Evolutionary conservation across 2,329 filamentous ascomycete species (phyloP), one percentile per base, ranked within the genome.

Genomic region (Fragosphaeria purpurea): DNA sequence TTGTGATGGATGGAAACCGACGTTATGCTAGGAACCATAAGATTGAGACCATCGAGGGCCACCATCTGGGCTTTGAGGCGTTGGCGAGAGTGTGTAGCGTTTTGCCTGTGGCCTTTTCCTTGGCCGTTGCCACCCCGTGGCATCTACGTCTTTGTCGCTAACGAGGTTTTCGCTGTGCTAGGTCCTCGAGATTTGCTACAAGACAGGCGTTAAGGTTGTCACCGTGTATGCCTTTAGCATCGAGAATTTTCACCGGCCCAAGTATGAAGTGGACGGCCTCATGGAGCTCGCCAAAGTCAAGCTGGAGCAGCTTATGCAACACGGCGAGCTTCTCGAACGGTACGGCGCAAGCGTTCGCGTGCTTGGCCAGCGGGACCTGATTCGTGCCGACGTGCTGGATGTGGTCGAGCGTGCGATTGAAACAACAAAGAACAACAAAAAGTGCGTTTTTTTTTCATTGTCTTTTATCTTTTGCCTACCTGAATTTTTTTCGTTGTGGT

Each of bases 201-300:
- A 95, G 65, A 89, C 86, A 53, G 93, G 93, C 50, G 91, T 98
- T 56, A 91, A 93, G 66, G 88, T 95, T 7, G 91, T 98, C 40
- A 97, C 93, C 4, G 89, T 98, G 56, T 98, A 97, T 66, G 93
- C 93, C 12, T 98, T 98, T 70, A 95, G 88, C 63, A 96, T 98
- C 62, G 93, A 98, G 69, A 98, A 98, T 71, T 98, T 95, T 73
- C 95, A 97, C 66, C 83, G 93, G 6, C 91, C 89, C 30, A 90
- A 93, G 67, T 93, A 94, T 67, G 93, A 98, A 67, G 93, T 98
- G 7, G 89, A 96, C 63, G 90, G 88, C 34, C 72, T 98, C 55
- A 98, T 98, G 93, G 86, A 95, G 63, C 88, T 98, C 76, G 91
- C 91, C 54, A 96, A 95, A 72, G 82, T 93, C 61, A 97, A 97